Conservation (phyloP, 1,284 basidiomycete genomes). For the Cystobasidium pallidum region DNA sequence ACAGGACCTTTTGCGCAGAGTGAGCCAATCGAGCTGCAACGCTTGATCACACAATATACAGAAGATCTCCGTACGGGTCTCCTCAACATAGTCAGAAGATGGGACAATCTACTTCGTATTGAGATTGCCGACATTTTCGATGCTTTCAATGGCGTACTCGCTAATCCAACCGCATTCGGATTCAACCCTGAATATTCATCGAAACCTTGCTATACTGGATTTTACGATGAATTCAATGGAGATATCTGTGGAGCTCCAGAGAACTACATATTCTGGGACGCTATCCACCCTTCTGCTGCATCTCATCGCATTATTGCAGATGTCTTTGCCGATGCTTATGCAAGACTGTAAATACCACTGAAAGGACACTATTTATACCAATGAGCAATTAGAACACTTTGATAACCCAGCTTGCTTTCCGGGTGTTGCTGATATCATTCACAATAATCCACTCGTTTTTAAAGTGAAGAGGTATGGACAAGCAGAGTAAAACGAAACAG, state of each 20-base stretch:
- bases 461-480: no score
- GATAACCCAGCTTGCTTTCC: no score
- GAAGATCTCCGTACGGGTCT: slow-evolving; percentile 5
- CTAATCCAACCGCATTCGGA: slow-evolving; percentile 23
- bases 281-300: slow-evolving; percentile 23
- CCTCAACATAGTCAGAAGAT: slow-evolving; percentile 6
- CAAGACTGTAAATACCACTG: neutral
- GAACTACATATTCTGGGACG: slow-evolving; percentile 36
- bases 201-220: slow-evolving; percentile 25
- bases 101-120: slow-evolving; percentile 2
- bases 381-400: no score
- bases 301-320: slow-evolving; percentile 29
- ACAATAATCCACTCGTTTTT: no score
- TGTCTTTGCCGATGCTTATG: slow-evolving; percentile 8
- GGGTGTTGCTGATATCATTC: no score
- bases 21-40: neutral
- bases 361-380: no score
- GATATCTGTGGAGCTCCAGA: slow-evolving; percentile 24
- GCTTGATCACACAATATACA: neutral
- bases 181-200: slow-evolving; percentile 12
- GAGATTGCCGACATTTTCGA: slow-evolving; percentile 27
- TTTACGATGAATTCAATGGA: slow-evolving; percentile 7
- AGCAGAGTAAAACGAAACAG: no score
- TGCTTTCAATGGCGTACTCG: slow-evolving; percentile 2
- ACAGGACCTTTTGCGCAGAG: slow-evolving; percentile 16